A percentile compares a stretch with the other conserved stretches of the same genome.
phyloP scores from a whole-genome alignment of 129 eudicot genomes.

The Tanacetum coccineum region DNA sequence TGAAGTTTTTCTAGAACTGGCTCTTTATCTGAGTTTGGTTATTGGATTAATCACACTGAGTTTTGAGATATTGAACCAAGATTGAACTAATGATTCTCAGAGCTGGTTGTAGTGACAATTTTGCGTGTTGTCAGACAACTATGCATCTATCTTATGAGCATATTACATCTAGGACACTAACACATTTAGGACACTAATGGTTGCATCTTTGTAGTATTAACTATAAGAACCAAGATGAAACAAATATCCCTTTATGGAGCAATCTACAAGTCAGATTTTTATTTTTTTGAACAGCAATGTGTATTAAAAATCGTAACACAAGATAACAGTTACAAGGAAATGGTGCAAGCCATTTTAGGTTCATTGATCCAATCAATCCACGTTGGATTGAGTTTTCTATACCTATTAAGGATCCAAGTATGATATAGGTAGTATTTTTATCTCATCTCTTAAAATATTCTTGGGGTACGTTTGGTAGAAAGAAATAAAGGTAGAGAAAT shows the following conservation, averaged over 20 bases:
- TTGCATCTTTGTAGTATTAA: neutral
- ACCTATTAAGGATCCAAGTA: no score
- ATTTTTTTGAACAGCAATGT: no score
- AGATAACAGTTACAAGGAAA: no score
- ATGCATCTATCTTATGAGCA: neutral
- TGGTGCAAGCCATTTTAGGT: no score
- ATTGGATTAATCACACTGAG: constrained; percentile 15
- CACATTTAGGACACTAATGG: neutral
- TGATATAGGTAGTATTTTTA: no score
- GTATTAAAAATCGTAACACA: no score
- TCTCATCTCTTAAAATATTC: no score
- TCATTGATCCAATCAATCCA: no score
- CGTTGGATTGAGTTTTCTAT: no score
- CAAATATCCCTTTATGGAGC: neutral
- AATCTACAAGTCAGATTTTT: neutral
- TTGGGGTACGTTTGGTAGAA: no score
- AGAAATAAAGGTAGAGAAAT: no score
- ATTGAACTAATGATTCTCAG: neutral
- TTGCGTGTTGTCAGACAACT: neutral
- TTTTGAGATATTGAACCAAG: constrained; percentile 1
- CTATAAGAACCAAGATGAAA: neutral
- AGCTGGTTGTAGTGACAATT: neutral
- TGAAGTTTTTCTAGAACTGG: constrained; percentile 12
- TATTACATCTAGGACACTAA: neutral
- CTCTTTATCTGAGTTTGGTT: neutral